Percentiles rank a stretch among this genome's conserved stretches.
These are phyloP conservation scores for Geotrichum ghanense DNA, from an alignment of 805 yeast species.

Conservation along the genomic window DNA sequence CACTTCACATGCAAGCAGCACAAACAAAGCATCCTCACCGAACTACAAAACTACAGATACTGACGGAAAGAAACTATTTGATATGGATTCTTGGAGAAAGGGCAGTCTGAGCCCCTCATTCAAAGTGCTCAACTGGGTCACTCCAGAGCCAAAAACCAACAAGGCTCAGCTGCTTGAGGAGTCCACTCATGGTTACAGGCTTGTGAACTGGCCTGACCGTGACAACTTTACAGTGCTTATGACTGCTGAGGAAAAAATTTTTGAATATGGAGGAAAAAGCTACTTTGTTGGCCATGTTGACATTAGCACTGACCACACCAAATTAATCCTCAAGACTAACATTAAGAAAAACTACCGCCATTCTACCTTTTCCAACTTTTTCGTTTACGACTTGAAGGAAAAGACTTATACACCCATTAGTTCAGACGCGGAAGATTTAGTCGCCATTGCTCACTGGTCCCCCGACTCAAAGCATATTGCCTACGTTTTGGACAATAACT, in stretches of 20 bases:
- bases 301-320: conserved; percentile 35
- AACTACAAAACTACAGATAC: not conserved
- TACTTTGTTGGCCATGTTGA: conserved; percentile 32
- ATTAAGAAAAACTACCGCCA: conserved; percentile 49
- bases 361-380: conserved; percentile 49
- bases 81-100: not conserved
- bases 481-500: conserved; percentile 56
- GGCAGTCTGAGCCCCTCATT: not conserved
- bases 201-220: not conserved
- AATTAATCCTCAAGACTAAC: conserved; percentile 48
- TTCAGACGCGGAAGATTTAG: conserved; percentile 13
- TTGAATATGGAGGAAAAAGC: conserved; percentile 32
- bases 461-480: conserved; percentile 60
- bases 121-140: not conserved
- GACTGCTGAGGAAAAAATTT: conserved; percentile 13
- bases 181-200: not conserved
- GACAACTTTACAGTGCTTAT: not conserved
- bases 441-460: conserved; percentile 61
- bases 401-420: conserved; percentile 25
- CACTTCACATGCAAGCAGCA: not conserved
- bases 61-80: not conserved
- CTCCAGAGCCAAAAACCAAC: not conserved
- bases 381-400: conserved; percentile 42
- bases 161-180: not conserved
- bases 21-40: too few species aligned